Conservation (phyloP, 1,139 yeast species). For the Saccharomyces hybrid region DNA sequence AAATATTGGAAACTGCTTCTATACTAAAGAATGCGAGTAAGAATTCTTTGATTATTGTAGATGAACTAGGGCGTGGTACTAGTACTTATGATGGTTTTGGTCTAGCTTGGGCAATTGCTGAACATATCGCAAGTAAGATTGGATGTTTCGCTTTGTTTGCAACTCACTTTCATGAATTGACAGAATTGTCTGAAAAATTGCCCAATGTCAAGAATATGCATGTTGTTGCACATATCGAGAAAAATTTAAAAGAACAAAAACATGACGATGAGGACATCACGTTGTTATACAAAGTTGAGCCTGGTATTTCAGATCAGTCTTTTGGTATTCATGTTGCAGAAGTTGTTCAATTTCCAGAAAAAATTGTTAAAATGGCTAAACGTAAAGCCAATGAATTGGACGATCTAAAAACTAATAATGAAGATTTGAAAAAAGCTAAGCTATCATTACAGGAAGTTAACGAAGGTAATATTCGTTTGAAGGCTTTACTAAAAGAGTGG, state of each 20-base stretch:
- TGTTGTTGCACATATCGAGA: conserved; percentile 84
- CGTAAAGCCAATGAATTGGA: conserved; percentile 86
- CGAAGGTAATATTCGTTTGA: conserved; percentile 49
- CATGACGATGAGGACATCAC: conserved; percentile 62
- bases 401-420: conserved; percentile 44
- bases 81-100: conserved; percentile 98
- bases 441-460: conserved; percentile 48
- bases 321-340: conserved; percentile 98
- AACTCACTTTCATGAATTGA: conserved; percentile 93
- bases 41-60: conserved; percentile 82
- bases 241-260: conserved; percentile 23
- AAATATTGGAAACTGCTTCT: conserved; percentile 92
- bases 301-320: conserved; percentile 87
- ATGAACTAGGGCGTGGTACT: conserved; percentile 94
- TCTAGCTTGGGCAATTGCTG: conserved; percentile 92
- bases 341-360: conserved; percentile 81
- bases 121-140: conserved; percentile 62
- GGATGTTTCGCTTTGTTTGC: conserved; percentile 84
- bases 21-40: conserved; percentile 78
- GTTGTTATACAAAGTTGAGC: conserved; percentile 79
- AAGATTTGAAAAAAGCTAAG: conserved; percentile 40
- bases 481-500: conserved; percentile 56
- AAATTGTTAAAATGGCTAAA: conserved; percentile 89
- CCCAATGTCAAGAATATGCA: conserved; percentile 69
- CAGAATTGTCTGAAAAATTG: conserved; percentile 60